phyloP scores from a whole-genome alignment of 2,329 filamentous ascomycete genomes.

The Ascochyta clinopodiicola region DNA sequence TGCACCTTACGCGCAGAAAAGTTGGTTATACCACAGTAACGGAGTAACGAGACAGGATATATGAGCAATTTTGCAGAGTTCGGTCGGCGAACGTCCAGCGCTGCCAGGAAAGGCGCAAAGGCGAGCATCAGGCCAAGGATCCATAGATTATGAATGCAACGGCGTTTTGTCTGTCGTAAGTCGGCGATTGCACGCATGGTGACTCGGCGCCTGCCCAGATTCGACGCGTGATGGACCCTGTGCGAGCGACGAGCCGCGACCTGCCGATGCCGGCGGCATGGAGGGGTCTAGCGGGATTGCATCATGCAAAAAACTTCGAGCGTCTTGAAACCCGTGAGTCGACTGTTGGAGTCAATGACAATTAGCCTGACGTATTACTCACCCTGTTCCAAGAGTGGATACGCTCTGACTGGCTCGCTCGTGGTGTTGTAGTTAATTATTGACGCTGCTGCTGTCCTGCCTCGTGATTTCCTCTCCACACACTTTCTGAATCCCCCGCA shows the following conservation, averaged over 20 bases:
- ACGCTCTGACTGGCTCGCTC: slow-evolving; percentile 21
- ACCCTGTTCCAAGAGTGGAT: slow-evolving; percentile 21
- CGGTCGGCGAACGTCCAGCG: slow-evolving; percentile 12
- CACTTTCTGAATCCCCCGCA: slow-evolving; percentile 2
- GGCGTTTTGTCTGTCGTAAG: slow-evolving; percentile 16
- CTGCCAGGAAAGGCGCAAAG: slow-evolving; percentile 10
- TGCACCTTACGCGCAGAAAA: slow-evolving; percentile 19
- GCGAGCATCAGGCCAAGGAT: slow-evolving; percentile 15
- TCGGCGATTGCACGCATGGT: slow-evolving; percentile 9
- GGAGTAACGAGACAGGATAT: slow-evolving; percentile 22
- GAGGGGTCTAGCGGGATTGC: slow-evolving; percentile 37
- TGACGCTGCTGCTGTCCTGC: slow-evolving; percentile 23
- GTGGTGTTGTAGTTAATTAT: slow-evolving; percentile 24
- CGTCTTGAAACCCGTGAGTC: slow-evolving; percentile 11
- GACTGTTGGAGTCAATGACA: slow-evolving; percentile 15
- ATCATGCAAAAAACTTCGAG: slow-evolving; percentile 46
- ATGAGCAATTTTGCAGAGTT: slow-evolving; percentile 14
- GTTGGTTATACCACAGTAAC: slow-evolving; percentile 23
- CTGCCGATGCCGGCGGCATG: slow-evolving; percentile 6
- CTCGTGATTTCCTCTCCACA: slow-evolving; percentile 12
- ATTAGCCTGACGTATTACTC: slow-evolving; percentile 18
- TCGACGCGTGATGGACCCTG: neutral
- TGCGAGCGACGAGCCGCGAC: slow-evolving; percentile 13
- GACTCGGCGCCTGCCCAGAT: neutral
- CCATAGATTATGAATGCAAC: slow-evolving; percentile 21